These are phyloP conservation scores for Fraxinus nigra DNA, from an alignment of 305 asterid genomes.

Conservation along the genomic window DNA sequence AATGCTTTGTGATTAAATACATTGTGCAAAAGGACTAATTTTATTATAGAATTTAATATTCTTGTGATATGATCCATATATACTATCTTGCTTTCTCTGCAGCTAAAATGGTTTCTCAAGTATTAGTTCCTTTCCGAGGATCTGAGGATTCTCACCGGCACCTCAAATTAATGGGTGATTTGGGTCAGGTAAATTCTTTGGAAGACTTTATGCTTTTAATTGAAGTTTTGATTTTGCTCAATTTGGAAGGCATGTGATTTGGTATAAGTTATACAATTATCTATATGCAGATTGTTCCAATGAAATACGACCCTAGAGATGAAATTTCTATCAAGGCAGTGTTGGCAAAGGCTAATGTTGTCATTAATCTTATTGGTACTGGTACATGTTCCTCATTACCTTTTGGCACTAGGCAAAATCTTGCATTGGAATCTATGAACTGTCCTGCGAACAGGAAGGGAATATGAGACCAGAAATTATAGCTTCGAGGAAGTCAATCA, in stretches of 20 bases:
- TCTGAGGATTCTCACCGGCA: slow-evolving; percentile 88
- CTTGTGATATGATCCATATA: slow-evolving; percentile 6
- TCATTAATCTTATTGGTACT: slow-evolving; percentile 86
- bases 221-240: background rate
- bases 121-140: slow-evolving; percentile 96
- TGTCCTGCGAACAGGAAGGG: slow-evolving; percentile 64
- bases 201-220: background rate
- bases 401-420: background rate
- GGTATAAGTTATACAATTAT: slow-evolving; percentile 6
- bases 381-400: slow-evolving; percentile 40
- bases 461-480: slow-evolving; percentile 87
- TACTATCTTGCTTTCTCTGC: slow-evolving; percentile 19
- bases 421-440: background rate
- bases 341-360: slow-evolving; percentile 98
- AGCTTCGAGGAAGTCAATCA: slow-evolving; percentile 93
- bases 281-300: slow-evolving; percentile 79
- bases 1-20: slow-evolving; percentile 6
- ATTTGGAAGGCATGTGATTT: slow-evolving; percentile 12
- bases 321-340: slow-evolving; percentile 85
- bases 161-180: slow-evolving; percentile 98
- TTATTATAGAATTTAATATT: slow-evolving; percentile 15
- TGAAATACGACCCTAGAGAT: slow-evolving; percentile 90
- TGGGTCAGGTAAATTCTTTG: slow-evolving; percentile 76
- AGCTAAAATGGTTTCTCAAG: slow-evolving; percentile 98
- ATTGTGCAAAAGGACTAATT: background rate